These are phyloP conservation scores for Penicillium italicum DNA, from an alignment of 2,329 filamentous ascomycete genomes.

Conservation along the genomic window DNA sequence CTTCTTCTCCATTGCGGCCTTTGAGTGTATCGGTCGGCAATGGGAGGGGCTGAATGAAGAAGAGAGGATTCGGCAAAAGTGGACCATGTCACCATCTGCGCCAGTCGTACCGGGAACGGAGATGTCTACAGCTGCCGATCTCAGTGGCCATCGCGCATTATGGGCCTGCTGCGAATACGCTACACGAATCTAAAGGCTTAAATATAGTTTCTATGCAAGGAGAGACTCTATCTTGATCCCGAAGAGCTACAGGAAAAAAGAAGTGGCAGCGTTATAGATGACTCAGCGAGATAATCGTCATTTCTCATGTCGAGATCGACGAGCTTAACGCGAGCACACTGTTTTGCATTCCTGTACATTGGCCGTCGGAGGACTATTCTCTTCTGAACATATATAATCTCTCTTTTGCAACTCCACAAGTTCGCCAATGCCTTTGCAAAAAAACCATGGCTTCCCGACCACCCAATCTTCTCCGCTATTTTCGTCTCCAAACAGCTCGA, in stretches of 20 bases:
- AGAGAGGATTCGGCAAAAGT: slow-evolving; percentile 22
- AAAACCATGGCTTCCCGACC: slow-evolving; percentile 12
- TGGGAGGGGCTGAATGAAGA: slow-evolving; percentile 17
- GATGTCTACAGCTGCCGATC: slow-evolving; percentile 19
- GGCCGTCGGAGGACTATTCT: background rate
- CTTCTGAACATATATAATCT: background rate
- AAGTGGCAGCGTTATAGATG: background rate
- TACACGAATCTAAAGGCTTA: background rate
- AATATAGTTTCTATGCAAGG: slow-evolving; percentile 1
- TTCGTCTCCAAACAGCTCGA: slow-evolving; percentile 15
- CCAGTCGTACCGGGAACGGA: slow-evolving; percentile 19
- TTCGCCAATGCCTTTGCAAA: background rate
- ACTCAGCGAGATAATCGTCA: slow-evolving; percentile 4
- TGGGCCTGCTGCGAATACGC: background rate
- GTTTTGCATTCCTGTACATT: background rate
- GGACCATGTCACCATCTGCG: slow-evolving; percentile 18
- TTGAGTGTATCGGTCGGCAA: slow-evolving; percentile 13
- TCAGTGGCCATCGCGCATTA: slow-evolving; percentile 12
- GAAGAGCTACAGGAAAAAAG: background rate
- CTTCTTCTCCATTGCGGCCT: slow-evolving; percentile 69
- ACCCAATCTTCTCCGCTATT: slow-evolving; percentile 10
- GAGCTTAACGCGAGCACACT: background rate
- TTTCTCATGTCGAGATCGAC: background rate
- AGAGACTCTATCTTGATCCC: background rate
- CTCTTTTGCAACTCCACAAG: no score